These are phyloP conservation scores for Veloporphyrellus conicus DNA, from an alignment of 1,284 basidiomycete genomes.

Conservation along the genomic window DNA sequence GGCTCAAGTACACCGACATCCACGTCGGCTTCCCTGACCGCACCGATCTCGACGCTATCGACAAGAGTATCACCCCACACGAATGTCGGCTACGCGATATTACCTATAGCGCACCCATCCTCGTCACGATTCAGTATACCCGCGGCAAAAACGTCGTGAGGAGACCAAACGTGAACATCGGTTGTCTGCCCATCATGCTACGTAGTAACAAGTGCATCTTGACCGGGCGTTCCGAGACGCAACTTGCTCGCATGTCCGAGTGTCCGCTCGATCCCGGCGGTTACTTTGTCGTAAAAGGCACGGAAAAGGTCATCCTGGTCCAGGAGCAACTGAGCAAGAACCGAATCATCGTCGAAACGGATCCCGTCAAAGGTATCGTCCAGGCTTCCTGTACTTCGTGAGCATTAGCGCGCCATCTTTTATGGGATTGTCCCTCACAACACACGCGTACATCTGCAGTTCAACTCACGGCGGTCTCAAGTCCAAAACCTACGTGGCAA, in stretches of 20 bases:
- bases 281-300: slow-evolving; percentile 98
- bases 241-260: slow-evolving; percentile 90
- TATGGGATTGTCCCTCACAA: slow-evolving; percentile 9
- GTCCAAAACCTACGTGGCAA: slow-evolving; percentile 97
- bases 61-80: slow-evolving; percentile 89
- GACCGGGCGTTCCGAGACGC: slow-evolving; percentile 70
- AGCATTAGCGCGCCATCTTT: slow-evolving; percentile 29
- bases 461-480: slow-evolving; percentile 97
- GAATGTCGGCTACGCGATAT: slow-evolving; percentile 97
- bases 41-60: slow-evolving; percentile 76
- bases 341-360: slow-evolving; percentile 96
- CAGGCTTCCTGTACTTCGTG: slow-evolving; percentile 97
- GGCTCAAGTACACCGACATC: slow-evolving; percentile 96
- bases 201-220: slow-evolving; percentile 92
- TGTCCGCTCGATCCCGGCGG: slow-evolving; percentile 98
- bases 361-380: slow-evolving; percentile 86
- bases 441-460: slow-evolving; percentile 39
- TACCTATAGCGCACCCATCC: slow-evolving; percentile 92
- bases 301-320: slow-evolving; percentile 98
- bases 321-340: slow-evolving; percentile 99
- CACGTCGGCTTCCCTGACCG: slow-evolving; percentile 88
- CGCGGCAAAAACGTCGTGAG: slow-evolving; percentile 88
- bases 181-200: slow-evolving; percentile 95
- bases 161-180: slow-evolving; percentile 82
- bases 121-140: slow-evolving; percentile 94